Evolutionary conservation across 176 grass and related monocot genomes (phyloP).

Genomic region (Secale cereale): DNA sequence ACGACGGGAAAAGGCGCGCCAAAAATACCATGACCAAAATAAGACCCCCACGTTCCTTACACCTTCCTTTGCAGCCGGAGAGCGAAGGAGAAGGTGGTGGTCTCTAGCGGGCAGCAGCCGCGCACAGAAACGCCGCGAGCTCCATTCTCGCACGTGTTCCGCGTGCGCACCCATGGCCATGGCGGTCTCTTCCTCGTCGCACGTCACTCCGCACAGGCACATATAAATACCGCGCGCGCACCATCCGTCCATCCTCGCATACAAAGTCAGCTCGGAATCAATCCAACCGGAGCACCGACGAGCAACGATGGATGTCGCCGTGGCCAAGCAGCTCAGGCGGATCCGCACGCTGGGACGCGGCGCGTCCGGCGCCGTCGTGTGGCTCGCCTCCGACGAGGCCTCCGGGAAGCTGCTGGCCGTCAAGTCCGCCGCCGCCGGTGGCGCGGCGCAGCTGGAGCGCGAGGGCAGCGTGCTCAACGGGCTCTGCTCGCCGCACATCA

Average conservation of each 20-base stretch:
- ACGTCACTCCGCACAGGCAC: background rate
- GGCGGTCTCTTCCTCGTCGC: background rate
- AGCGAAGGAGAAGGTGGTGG: no score
- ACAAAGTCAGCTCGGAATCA: background rate
- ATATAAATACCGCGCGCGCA: background rate
- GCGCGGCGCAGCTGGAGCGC: constrained; percentile 34
- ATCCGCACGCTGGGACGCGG: constrained; percentile 59
- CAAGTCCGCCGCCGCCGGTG: constrained; percentile 48
- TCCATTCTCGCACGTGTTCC: constrained; percentile 37
- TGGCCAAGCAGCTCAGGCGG: constrained; percentile 30
- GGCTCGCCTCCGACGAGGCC: constrained; percentile 35
- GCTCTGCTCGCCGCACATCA: constrained; percentile 64
- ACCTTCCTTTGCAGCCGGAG: constrained; percentile 30
- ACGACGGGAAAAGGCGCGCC: background rate
- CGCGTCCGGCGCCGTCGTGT: constrained; percentile 57
- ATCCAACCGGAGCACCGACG: background rate
- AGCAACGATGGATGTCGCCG: background rate
- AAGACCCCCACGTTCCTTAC: constrained; percentile 32
- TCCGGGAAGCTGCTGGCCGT: constrained; percentile 64
- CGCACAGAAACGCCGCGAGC: background rate
- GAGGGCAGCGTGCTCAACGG: constrained; percentile 56
- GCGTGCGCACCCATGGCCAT: background rate
- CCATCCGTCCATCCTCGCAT: background rate
- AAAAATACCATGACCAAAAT: background rate
- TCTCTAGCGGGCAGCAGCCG: no score